Conservation (phyloP, 1,139 yeast genomes). For the Suhomyces wounanorum region DNA sequence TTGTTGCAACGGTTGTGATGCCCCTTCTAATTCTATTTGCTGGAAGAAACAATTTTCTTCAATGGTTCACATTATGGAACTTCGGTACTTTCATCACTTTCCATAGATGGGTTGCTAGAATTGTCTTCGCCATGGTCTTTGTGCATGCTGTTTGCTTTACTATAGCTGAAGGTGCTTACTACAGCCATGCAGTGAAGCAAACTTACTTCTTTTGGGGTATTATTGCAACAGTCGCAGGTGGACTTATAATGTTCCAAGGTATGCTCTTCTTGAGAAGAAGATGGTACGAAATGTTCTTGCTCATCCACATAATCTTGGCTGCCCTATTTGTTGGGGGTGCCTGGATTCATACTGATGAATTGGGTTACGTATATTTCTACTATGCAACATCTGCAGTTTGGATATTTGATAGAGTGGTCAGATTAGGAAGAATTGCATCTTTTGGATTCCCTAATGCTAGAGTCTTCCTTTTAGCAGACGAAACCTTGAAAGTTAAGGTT, state of each 20-base stretch:
- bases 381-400: slow-evolving; percentile 46
- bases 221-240: slow-evolving; percentile 34
- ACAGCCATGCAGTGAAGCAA: slow-evolving; percentile 18
- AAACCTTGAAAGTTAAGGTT: slow-evolving; percentile 42
- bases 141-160: slow-evolving; percentile 46
- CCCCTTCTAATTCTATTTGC: slow-evolving; percentile 44
- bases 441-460: slow-evolving; percentile 45
- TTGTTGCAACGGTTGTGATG: slow-evolving; percentile 29
- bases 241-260: slow-evolving; percentile 38
- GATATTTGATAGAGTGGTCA: slow-evolving; percentile 42
- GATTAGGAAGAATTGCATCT: slow-evolving; percentile 33
- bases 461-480: slow-evolving; percentile 36
- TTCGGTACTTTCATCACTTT: slow-evolving; percentile 38
- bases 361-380: slow-evolving; percentile 43
- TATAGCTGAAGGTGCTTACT: slow-evolving; percentile 15
- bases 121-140: slow-evolving; percentile 28
- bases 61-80: slow-evolving; percentile 44
- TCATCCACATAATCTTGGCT: slow-evolving; percentile 44
- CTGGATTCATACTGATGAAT: slow-evolving; percentile 42
- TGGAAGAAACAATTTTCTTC: slow-evolving; percentile 46
- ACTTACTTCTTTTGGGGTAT: slow-evolving; percentile 33
- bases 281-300: slow-evolving; percentile 47
- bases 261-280: slow-evolving; percentile 41
- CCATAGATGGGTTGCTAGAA: slow-evolving; percentile 44
- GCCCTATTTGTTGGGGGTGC: slow-evolving; percentile 43